These are phyloP conservation scores for Thinopyrum elongatum DNA, from an alignment of 176 grass and related monocot genomes.

Conservation along the genomic window DNA sequence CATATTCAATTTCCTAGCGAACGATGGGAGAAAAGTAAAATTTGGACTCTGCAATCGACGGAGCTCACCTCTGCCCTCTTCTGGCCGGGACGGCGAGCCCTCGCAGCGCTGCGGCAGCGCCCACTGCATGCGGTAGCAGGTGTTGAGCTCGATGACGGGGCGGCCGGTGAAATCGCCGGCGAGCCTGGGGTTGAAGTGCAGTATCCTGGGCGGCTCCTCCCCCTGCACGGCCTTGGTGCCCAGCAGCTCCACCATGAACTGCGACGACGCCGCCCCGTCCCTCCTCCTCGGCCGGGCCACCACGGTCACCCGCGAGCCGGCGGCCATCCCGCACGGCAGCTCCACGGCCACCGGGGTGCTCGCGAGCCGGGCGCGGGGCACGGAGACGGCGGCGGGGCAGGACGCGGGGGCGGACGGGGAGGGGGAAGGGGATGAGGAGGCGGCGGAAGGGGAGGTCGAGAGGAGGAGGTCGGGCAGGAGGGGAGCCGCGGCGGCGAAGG, in stretches of 20 bases:
- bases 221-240: conserved; percentile 80
- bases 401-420: conserved; percentile 2
- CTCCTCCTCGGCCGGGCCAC: conserved; percentile 45
- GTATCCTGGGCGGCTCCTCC: conserved; percentile 81
- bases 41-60: background rate
- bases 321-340: conserved; percentile 75
- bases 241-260: conserved; percentile 87
- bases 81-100: conserved; percentile 38
- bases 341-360: conserved; percentile 25
- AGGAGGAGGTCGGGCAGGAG: conserved; percentile 7
- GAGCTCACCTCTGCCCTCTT: conserved; percentile 57
- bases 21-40: background rate
- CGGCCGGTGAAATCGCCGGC: conserved; percentile 65
- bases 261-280: conserved; percentile 41
- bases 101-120: conserved; percentile 72
- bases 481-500: conserved; percentile 33
- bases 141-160: conserved; percentile 85
- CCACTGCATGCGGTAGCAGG: conserved; percentile 96
- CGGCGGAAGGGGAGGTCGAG: background rate
- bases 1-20: background rate
- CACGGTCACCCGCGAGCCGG: conserved; percentile 68
- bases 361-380: background rate
- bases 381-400: conserved; percentile 54
- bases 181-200: conserved; percentile 88
- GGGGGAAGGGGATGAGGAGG: background rate